phyloP scores from a whole-genome alignment of 495 filamentous ascomycete genomes.

The Penicillium roqueforti region DNA sequence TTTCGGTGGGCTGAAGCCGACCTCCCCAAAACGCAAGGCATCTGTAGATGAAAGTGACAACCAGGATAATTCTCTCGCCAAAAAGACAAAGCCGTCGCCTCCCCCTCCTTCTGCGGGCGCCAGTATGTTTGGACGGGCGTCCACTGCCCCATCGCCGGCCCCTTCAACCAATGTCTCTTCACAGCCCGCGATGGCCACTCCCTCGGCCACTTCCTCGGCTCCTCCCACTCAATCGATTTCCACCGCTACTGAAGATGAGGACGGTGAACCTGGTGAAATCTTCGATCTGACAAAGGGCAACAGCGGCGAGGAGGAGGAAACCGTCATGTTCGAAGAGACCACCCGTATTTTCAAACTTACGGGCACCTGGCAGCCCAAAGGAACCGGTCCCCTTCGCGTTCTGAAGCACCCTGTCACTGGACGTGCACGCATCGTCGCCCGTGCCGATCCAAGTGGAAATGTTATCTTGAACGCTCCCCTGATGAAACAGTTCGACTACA shows the following conservation, averaged over 20 bases:
- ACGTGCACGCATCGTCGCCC: constrained; percentile 59
- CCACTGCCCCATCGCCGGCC: constrained; percentile 33
- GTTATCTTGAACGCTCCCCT: constrained; percentile 64
- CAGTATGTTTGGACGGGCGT: constrained; percentile 58
- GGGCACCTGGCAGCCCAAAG: constrained; percentile 52
- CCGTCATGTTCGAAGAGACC: constrained; percentile 56
- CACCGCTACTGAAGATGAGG: constrained; percentile 54
- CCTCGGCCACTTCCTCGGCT: constrained; percentile 30
- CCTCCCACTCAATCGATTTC: constrained; percentile 32
- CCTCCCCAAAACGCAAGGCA: constrained; percentile 16
- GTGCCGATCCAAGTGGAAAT: constrained; percentile 65
- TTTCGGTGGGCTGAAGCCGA: constrained; percentile 51
- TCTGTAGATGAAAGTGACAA: constrained; percentile 25
- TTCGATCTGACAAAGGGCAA: constrained; percentile 59
- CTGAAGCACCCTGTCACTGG: constrained; percentile 63
- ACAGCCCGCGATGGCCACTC: constrained; percentile 22
- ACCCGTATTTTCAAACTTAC: constrained; percentile 57
- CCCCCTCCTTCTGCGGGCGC: constrained; percentile 34
- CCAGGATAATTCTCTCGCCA: constrained; percentile 22
- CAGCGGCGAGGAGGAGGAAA: constrained; percentile 69
- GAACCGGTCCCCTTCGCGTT: constrained; percentile 61
- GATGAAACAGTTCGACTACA: constrained; percentile 56
- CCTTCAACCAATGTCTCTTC: constrained; percentile 33
- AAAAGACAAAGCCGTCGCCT: constrained; percentile 24
- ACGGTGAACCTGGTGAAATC: constrained; percentile 45